Base-by-base conservation (phyloP, 83 land plant species). In the Larix sibirica region DNA sequence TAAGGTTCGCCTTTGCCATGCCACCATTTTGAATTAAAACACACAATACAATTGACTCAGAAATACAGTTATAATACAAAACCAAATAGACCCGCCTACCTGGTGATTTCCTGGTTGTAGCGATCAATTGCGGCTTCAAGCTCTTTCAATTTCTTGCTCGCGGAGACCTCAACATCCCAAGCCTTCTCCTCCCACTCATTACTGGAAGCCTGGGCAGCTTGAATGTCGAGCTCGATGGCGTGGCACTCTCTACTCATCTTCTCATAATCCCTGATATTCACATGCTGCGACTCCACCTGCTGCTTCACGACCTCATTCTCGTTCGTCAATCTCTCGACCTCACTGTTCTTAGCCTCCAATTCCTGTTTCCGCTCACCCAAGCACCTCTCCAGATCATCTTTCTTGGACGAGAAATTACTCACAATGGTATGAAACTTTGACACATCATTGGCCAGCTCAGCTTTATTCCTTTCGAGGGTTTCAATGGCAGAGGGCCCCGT, bases 241-340 rank as follows among this genome's bases (percentile, higher is more conserved):
- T 86, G 87, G 81, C 86, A 33, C 85, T 96, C 99, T 81, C 90
- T 90, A 77, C 67, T 83, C 98, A 96, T 96, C 83, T 92, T 91
- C 82, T 96, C 98, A 40, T 83, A 92, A 74, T 93, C 99, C 67
- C 93, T 88, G 9, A 90, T 82, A 82, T 86, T 92, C 50, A 96
- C 74, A 9, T 76, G 65, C 85, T 96, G 99, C 6, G 83, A 67
- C 68, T 87, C 90, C 6, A 96, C 80, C 79, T 81, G 83, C 74
- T 82, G 81, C 87, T 64, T 86, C 62, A 96, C 24, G 79, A 82
- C 96, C 82, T 91, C 94, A 62, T 87, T 95, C 80, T 93, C 98
- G 69, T 81, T 83, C 4, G 62, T 56, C 31, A 86, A 67, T 79
- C 77, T 85, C 77, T 47, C 64, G 9, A 31, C 82, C 85, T 96